Percentiles rank a stretch among this genome's conserved stretches.
phyloP scores from a whole-genome alignment of 2,329 filamentous ascomycete species.

The Penicillium sp. region DNA sequence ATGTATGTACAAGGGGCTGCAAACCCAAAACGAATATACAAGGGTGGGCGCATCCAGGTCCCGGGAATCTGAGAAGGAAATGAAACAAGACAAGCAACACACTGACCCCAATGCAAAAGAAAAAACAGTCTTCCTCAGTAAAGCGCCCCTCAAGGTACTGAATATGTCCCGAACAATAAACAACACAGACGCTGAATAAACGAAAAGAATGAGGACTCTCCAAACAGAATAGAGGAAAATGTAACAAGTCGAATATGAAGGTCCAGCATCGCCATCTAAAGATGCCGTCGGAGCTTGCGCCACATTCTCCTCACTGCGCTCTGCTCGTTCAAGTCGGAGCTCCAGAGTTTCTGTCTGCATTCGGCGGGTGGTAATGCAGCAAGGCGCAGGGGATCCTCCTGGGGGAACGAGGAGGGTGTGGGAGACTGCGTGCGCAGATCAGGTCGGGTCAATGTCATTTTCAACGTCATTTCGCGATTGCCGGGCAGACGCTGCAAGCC shows the following conservation, averaged over 20 bases:
- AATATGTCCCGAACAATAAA: not conserved
- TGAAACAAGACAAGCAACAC: conserved; percentile 7
- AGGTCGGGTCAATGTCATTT: conserved; percentile 89
- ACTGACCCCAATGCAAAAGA: conserved; percentile 7
- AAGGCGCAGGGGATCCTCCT: conserved; percentile 55
- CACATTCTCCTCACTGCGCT: conserved; percentile 46
- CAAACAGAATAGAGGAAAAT: not conserved
- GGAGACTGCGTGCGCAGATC: conserved; percentile 63
- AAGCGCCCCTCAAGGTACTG: not conserved
- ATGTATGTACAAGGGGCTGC: conserved; percentile 3
- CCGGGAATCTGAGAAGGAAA: not conserved
- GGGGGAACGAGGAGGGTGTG: conserved; percentile 56
- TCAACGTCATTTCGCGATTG: conserved; percentile 87
- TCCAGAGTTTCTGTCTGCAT: conserved; percentile 43
- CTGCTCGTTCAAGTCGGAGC: conserved; percentile 41
- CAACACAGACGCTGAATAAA: conserved; percentile 6
- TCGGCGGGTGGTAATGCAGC: conserved; percentile 51
- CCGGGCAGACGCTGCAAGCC: conserved; percentile 54
- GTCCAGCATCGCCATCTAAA: conserved; percentile 2
- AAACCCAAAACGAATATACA: conserved; percentile 16
- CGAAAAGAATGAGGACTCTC: not conserved
- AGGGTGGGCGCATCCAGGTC: conserved; percentile 1
- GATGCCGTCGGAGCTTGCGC: conserved; percentile 39
- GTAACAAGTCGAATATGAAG: not conserved
- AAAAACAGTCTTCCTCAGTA: conserved; percentile 4